Evolutionary conservation across 306 rosid genomes (phyloP), one percentile per base, ranked within the genome.

Genomic region (Quercus glauca): DNA sequence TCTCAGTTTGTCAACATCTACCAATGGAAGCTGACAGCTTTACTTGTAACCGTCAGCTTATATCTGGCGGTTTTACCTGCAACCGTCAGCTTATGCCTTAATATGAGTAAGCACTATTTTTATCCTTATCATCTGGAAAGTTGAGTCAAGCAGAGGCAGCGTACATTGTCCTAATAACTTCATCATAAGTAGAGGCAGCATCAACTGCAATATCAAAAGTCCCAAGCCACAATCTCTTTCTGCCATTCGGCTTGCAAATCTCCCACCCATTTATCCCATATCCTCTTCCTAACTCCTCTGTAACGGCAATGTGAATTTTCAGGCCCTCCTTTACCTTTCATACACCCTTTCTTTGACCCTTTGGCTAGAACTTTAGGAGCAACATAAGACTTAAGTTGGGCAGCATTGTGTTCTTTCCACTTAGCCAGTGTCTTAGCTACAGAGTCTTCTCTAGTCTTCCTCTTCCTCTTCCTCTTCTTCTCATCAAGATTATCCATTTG

Each of bases 101-200:
- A 23, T 23, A 23, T 23, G 25, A 23, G 25, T 23, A 23, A 23
- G 25, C 25, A 23, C 25, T 23, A 23, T 23, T 23, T 23, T 23
- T 23, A 23, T 23, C 25, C 25, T 23, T 23, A 23, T 23, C 31
- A 1, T 75, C 92, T 26, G 96, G 92, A 20, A 90, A 91, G 67
- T 95, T 95, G 33, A 95, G 91, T 11, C 98, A 93, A 3, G 99
- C 99, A 69, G 33, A 37, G 4, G 88, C 41, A 65, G 96, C 98
- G 73, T 93, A 95, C 97, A 95, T 95, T n/a, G 94, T 88, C 80
- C 91, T 87, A 0, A 98, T 97, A 80, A 98, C 98, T 58, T 93
- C 95, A 74, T 95, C 99, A 75, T 95, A 90, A 4, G 91, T 88
- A 13, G 81, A 82, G 7, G 98, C 94, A 58, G 97, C 97, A 68